Conservation (phyloP, 306 rosid species). For the Medicago lupulina region DNA sequence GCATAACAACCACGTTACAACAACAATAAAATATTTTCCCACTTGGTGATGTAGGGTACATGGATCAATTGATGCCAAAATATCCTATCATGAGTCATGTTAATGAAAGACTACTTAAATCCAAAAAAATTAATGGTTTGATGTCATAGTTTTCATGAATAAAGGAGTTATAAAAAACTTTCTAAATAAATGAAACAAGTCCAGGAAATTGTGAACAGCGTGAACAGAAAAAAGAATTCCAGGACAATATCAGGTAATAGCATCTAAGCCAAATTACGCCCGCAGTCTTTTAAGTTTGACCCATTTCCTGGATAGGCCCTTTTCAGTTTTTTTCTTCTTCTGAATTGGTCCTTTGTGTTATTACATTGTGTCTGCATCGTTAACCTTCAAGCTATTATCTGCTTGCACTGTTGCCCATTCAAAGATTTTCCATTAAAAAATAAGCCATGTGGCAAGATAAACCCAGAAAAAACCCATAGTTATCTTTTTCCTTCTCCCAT, state of each 20-base stretch:
- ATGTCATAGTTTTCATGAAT: not conserved
- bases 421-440: not conserved
- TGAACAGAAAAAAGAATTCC: not conserved
- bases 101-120: slow-evolving; percentile 1
- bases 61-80: not conserved
- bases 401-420: not conserved
- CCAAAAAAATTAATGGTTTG: slow-evolving; percentile 4
- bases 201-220: slow-evolving; percentile 11
- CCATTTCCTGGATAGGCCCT: not conserved
- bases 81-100: not conserved
- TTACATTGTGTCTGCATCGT: not conserved
- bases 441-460: not conserved
- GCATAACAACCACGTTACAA: slow-evolving; percentile 4
- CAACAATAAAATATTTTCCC: slow-evolving; percentile 1
- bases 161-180: slow-evolving; percentile 1
- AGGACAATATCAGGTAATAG: not conserved
- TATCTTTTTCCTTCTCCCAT: not conserved
- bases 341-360: too few relatives aligned
- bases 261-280: not conserved
- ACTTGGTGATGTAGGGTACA: not conserved
- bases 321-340: too few relatives aligned
- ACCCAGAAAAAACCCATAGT: not conserved
- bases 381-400: not conserved
- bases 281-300: not conserved
- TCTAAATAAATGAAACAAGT: slow-evolving; percentile 20